Conservation (phyloP, 192 early-diverging fungal genomes). For the Phycomyces nitens region DNA sequence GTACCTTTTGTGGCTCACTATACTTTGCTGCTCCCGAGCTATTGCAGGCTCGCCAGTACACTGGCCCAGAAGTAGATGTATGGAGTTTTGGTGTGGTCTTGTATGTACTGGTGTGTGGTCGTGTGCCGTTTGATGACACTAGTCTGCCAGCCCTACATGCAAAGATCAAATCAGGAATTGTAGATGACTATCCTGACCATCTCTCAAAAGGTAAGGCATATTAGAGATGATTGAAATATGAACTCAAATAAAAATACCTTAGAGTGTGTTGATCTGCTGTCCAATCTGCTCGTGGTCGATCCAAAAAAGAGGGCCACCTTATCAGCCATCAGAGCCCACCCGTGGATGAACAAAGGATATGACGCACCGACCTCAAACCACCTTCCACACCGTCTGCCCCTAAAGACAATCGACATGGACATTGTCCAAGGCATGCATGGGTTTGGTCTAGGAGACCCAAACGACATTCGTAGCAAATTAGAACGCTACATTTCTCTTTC, state of each 20-base stretch:
- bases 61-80: slow-evolving; percentile 85
- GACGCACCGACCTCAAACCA: slow-evolving; percentile 60
- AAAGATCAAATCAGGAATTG: slow-evolving; percentile 78
- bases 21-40: slow-evolving; percentile 87
- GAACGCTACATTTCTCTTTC: slow-evolving; percentile 45
- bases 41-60: slow-evolving; percentile 77
- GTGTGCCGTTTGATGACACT: slow-evolving; percentile 83
- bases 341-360: slow-evolving; percentile 77
- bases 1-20: slow-evolving; percentile 62
- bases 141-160: slow-evolving; percentile 80
- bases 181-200: slow-evolving; percentile 70
- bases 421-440: slow-evolving; percentile 69
- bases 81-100: slow-evolving; percentile 86
- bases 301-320: slow-evolving; percentile 65
- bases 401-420: slow-evolving; percentile 55
- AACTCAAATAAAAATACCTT: slow-evolving; percentile 4
- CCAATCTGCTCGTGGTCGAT: slow-evolving; percentile 69
- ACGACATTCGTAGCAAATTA: slow-evolving; percentile 50
- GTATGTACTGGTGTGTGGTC: slow-evolving; percentile 81
- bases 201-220: slow-evolving; percentile 60
- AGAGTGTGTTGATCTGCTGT: slow-evolving; percentile 60
- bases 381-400: slow-evolving; percentile 55
- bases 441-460: slow-evolving; percentile 73
- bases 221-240: neutral
- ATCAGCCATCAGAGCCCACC: slow-evolving; percentile 64